These are phyloP conservation scores for Yamadazyma akitaensis DNA, from an alignment of 805 yeast species.

Conservation along the genomic window DNA sequence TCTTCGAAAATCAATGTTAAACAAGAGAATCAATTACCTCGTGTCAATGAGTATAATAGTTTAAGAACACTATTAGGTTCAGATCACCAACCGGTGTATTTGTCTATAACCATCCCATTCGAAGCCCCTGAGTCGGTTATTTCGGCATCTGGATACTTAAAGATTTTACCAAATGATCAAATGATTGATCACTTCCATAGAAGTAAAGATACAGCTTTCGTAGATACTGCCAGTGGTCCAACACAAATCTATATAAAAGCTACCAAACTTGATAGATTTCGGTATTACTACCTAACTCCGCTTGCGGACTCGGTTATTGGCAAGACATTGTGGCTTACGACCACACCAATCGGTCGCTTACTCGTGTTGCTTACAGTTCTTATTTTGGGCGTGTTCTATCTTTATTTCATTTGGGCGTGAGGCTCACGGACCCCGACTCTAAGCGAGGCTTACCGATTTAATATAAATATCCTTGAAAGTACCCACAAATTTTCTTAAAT, in stretches of 20 bases:
- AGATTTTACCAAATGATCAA: slow-evolving; percentile 22
- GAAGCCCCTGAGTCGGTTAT: slow-evolving; percentile 33
- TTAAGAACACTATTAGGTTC: slow-evolving; percentile 50
- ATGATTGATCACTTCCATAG: slow-evolving; percentile 15
- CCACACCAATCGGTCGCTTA: slow-evolving; percentile 34
- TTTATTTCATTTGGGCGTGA: slow-evolving; percentile 6
- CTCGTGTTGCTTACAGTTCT: slow-evolving; percentile 14
- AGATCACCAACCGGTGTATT: slow-evolving; percentile 79
- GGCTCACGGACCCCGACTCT: slow-evolving; percentile 13
- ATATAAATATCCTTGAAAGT: slow-evolving; percentile 4
- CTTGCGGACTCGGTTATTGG: slow-evolving; percentile 31
- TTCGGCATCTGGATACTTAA: slow-evolving; percentile 27
- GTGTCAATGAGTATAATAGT: slow-evolving; percentile 46
- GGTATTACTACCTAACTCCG: slow-evolving; percentile 24
- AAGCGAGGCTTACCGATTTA: slow-evolving; percentile 14
- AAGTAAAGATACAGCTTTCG: slow-evolving; percentile 2
- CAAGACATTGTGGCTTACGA: slow-evolving; percentile 31
- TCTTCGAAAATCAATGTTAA: neutral
- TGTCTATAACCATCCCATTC: slow-evolving; percentile 48
- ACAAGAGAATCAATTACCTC: slow-evolving; percentile 14
- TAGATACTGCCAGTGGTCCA: slow-evolving; percentile 34
- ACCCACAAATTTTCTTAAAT: neutral
- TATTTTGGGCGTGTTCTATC: slow-evolving; percentile 5
- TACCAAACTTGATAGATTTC: slow-evolving; percentile 28
- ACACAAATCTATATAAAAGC: slow-evolving; percentile 37